Evolutionary conservation across 208 protist genomes (phyloP).

Genomic region (Crithidia thermophila): DNA sequence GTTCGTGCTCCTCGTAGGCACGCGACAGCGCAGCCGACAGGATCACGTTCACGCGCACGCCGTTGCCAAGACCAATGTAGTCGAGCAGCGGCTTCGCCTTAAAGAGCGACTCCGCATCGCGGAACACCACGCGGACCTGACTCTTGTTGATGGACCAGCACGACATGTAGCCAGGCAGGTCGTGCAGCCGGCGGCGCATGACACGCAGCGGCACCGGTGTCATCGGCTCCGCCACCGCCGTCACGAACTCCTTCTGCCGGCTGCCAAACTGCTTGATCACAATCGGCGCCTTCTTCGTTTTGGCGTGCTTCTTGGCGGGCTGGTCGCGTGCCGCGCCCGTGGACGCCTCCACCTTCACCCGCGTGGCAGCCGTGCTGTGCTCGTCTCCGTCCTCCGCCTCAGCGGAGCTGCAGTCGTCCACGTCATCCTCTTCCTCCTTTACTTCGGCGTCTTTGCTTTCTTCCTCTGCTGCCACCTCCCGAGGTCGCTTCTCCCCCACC

Average conservation of each 20-base stretch:
- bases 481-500: conserved; percentile 20
- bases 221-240: conserved; percentile 58
- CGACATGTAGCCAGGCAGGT: conserved; percentile 72
- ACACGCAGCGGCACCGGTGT: conserved; percentile 37
- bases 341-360: background rate
- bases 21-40: conserved; percentile 53
- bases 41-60: conserved; percentile 65
- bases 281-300: conserved; percentile 2
- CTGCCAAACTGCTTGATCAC: conserved; percentile 37
- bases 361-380: too few species aligned
- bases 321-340: background rate
- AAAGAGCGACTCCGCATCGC: conserved; percentile 61
- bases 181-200: conserved; percentile 46
- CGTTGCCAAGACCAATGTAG: conserved; percentile 71
- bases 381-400: background rate
- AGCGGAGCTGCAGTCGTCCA: background rate
- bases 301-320: background rate
- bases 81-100: conserved; percentile 84
- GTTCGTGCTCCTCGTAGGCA: conserved; percentile 45
- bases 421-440: background rate
- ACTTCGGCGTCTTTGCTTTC: conserved; percentile 4
- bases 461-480: background rate
- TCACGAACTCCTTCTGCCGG: conserved; percentile 70
- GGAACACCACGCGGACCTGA: conserved; percentile 77
- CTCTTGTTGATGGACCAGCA: conserved; percentile 62